These are phyloP conservation scores for Mycotypha africana DNA, from an alignment of 371 early-diverging fungal species.

Conservation along the genomic window DNA sequence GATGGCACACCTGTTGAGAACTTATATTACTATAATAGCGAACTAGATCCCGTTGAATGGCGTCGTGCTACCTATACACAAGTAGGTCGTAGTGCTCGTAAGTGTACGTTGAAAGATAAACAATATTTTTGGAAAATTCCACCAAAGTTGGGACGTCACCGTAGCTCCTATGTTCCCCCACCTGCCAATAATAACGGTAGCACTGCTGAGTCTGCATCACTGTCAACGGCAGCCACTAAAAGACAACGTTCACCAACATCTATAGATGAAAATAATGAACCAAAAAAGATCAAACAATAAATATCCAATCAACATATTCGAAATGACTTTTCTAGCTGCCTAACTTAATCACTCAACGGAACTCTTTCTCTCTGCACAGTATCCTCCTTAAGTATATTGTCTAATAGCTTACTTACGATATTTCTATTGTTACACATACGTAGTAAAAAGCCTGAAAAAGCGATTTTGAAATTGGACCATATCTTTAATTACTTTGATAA, in stretches of 20 bases:
- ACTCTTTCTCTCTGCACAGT: too few relatives aligned
- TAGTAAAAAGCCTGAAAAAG: too few relatives aligned
- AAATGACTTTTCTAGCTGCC: too few relatives aligned
- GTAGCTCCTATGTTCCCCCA: constrained; percentile 43
- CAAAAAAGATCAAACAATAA: constrained; percentile 12
- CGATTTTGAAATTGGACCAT: too few relatives aligned
- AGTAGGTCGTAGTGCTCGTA: constrained; percentile 57
- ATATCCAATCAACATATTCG: too few relatives aligned
- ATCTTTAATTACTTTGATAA: too few relatives aligned
- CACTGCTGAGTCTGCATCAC: too few relatives aligned
- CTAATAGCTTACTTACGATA: too few relatives aligned
- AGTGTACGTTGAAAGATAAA: constrained; percentile 61
- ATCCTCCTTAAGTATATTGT: too few relatives aligned
- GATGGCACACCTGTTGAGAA: constrained; percentile 59
- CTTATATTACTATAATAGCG: constrained; percentile 57
- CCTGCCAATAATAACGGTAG: constrained; percentile 23
- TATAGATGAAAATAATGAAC: constrained; percentile 6
- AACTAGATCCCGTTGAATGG: constrained; percentile 54
- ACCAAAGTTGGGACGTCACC: constrained; percentile 53
- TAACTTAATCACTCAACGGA: too few relatives aligned
- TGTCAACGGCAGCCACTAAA: too few relatives aligned
- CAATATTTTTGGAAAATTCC: constrained; percentile 67
- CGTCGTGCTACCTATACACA: constrained; percentile 47
- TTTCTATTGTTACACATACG: too few relatives aligned
- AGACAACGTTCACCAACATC: not conserved